Evolutionary conservation across 176 grass and related monocot genomes (phyloP), one percentile per base, ranked within the genome.

Genomic region (Avena atlantica): DNA sequence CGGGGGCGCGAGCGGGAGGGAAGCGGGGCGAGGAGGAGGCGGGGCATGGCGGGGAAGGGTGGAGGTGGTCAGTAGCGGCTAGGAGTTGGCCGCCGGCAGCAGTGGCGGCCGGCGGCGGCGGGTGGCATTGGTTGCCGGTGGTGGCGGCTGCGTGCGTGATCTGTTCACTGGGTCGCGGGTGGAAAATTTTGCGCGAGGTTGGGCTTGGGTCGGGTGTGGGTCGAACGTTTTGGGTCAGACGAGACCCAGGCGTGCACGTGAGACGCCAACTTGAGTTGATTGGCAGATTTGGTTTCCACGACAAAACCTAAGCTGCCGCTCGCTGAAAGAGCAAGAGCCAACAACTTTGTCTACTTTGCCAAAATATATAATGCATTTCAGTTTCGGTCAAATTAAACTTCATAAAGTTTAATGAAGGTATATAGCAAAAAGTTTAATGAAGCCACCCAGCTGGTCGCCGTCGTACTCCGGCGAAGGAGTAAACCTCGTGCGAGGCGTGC

Each of bases 51-150:
- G 11, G 34, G 82, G n/a, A 3, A 17, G 5, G 23, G 20, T 2
- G 71, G 65, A 3, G 16, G 74, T 0, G 70, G 4, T 84, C 67
- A 88, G 70, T 24, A 88, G 70, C 61, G 31, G 42, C 53, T 55
- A 34, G 85, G 76, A 52, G 40, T 86, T 53, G 61, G 89, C 86
- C 76, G 86, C 86, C 89, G 86, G 89, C 89, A 85, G 60, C 86
- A 52, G 81, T 58, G 81, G 85, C 81, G 6, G 76, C 89, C 89
- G 85, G 50, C 81, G 76, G 85, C 89, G 81, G 86, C 34, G 8
- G 40, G 77, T 81, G 81, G 85, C 81, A 84, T 87, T 53, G 56
- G 85, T 25, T 29, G 72, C 58, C 52, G 58, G 68, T 16, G 77
- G 83, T 16, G 77, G 83, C 63, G 79, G 80, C 49, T 5, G 67